phyloP scores from a whole-genome alignment of 306 rosid species.

The Psophocarpus tetragonolobus region DNA sequence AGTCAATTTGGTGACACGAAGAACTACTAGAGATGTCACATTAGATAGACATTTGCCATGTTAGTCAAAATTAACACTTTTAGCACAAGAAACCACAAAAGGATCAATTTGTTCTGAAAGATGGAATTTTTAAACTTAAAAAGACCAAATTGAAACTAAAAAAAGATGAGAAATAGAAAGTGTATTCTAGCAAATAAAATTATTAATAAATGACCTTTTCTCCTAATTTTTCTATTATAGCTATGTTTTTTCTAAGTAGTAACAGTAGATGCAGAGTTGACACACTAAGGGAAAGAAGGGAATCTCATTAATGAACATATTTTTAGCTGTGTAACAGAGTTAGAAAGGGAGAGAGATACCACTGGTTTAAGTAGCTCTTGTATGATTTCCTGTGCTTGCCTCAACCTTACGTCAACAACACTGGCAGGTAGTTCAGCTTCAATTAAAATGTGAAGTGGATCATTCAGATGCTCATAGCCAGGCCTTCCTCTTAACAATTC shows the following conservation, averaged over 20 bases:
- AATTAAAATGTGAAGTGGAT: constrained; percentile 84
- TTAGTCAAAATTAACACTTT: neutral
- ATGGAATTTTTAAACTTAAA: no score
- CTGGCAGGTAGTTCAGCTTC: constrained; percentile 93
- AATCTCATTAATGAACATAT: neutral
- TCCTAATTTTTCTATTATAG: neutral
- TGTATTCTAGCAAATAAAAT: neutral
- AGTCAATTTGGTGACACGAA: neutral
- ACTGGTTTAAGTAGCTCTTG: constrained; percentile 94
- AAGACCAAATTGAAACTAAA: neutral
- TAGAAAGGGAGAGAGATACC: constrained; percentile 44
- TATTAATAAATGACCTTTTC: neutral
- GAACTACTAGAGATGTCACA: neutral
- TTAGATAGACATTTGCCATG: neutral
- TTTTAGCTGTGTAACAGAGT: neutral
- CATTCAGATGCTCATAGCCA: constrained; percentile 94
- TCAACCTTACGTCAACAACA: constrained; percentile 66
- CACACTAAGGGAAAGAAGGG: neutral
- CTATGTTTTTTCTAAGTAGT: neutral
- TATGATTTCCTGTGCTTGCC: constrained; percentile 87
- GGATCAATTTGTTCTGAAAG: neutral
- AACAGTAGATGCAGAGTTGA: neutral
- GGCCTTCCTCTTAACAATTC: constrained; percentile 86
- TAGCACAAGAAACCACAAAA: neutral
- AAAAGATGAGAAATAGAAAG: neutral